Evolutionary conservation across 208 protist genomes (phyloP).

Genomic region (Leishmania turanica): DNA sequence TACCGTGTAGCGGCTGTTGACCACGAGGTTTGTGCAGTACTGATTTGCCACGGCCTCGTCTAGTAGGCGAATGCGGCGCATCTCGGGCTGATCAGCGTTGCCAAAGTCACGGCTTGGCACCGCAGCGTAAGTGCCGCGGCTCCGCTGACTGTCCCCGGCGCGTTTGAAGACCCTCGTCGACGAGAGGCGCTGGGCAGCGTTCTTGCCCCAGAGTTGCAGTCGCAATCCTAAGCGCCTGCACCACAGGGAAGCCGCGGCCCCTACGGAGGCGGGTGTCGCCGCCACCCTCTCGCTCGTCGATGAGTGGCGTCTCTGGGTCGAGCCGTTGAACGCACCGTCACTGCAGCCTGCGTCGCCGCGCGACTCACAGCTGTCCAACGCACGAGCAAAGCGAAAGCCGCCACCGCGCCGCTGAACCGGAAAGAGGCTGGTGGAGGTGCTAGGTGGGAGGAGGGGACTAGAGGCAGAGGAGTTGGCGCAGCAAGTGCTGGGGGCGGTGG

Average conservation of each 20-base stretch:
- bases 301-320: background rate
- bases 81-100: background rate
- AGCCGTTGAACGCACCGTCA: background rate
- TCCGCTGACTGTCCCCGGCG: background rate
- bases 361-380: background rate
- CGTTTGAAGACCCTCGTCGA: background rate
- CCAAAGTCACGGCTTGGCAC: too few species aligned
- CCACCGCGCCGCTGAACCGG: conserved; percentile 2
- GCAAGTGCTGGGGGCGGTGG: background rate
- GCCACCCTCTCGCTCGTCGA: background rate
- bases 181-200: background rate
- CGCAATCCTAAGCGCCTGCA: background rate
- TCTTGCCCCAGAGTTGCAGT: background rate
- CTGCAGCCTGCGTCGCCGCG: background rate
- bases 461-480: background rate
- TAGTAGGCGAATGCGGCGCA: conserved; percentile 58
- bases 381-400: background rate
- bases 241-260: background rate
- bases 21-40: conserved; percentile 86
- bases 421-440: background rate
- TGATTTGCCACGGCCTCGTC: conserved; percentile 33
- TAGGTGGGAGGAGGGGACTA: background rate
- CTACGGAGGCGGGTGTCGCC: background rate
- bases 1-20: conserved; percentile 94
- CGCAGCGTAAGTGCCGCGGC: background rate